Conservation (phyloP, 805 yeast genomes). For the Helenozyma baotianmanensis region DNA sequence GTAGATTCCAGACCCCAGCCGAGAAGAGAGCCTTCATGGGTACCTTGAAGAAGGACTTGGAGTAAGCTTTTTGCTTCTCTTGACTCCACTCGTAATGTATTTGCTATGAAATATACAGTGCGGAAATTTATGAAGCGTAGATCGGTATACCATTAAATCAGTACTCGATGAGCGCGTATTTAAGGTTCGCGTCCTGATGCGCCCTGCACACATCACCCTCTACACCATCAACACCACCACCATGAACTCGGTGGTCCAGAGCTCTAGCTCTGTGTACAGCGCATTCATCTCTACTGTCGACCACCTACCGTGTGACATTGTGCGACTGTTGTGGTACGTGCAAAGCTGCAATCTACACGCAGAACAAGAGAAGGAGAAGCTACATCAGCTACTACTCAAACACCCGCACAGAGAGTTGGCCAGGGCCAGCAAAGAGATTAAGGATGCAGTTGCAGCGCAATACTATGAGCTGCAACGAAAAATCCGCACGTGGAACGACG, state of each 20-base stretch:
- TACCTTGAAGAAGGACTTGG: constrained; percentile 97
- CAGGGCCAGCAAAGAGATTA: neutral
- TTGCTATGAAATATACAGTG: constrained; percentile 14
- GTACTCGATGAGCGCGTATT: no score
- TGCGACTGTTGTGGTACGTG: constrained; percentile 40
- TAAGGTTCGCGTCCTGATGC: no score
- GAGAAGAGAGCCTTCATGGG: constrained; percentile 99
- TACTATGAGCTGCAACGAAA: constrained; percentile 3
- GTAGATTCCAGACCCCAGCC: constrained; percentile 99
- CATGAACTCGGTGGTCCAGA: constrained; percentile 16
- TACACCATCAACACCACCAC: neutral
- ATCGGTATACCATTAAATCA: no score
- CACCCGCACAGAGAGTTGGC: neutral
- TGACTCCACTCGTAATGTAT: constrained; percentile 3
- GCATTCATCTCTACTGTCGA: constrained; percentile 40
- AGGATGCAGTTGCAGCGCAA: constrained; percentile 1
- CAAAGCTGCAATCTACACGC: constrained; percentile 32
- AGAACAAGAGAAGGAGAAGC: constrained; percentile 17
- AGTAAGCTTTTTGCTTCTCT: constrained; percentile 18
- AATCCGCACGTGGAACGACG: constrained; percentile 6
- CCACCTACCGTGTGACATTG: constrained; percentile 40
- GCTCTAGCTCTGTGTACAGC: constrained; percentile 28
- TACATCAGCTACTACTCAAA: constrained; percentile 15
- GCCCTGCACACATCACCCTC: neutral
- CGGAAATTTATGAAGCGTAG: constrained; percentile 1